phyloP scores from a whole-genome alignment of 179 eudicot genomes.

The Drosera spatulata region DNA sequence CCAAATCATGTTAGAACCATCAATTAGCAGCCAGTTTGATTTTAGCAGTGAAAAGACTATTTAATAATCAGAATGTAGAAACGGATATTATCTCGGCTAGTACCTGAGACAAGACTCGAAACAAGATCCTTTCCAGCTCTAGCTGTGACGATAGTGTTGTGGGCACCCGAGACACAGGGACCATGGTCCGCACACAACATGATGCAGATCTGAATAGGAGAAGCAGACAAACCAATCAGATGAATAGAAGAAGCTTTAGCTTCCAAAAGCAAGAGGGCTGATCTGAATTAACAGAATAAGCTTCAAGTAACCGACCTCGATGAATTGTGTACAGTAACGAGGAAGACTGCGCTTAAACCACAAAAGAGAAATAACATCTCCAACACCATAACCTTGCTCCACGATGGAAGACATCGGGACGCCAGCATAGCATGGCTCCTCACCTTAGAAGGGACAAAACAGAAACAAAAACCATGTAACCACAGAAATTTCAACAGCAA shows the following conservation, averaged over 20 bases:
- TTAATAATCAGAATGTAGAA: neutral
- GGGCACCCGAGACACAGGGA: slow-evolving; percentile 99
- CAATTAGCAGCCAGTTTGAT: neutral
- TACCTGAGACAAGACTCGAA: slow-evolving; percentile 97
- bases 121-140: slow-evolving; percentile 99
- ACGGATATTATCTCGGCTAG: neutral
- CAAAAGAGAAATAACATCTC: slow-evolving; percentile 93
- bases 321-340: slow-evolving; percentile 89
- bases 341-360: slow-evolving; percentile 99
- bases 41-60: neutral
- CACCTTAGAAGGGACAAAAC: slow-evolving; percentile 40
- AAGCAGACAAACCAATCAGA: neutral
- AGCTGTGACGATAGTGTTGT: slow-evolving; percentile 95
- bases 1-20: neutral
- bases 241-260: neutral
- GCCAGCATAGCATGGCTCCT: slow-evolving; percentile 96
- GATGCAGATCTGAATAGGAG: slow-evolving; percentile 60
- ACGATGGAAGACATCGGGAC: slow-evolving; percentile 96
- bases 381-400: slow-evolving; percentile 91
- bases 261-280: neutral
- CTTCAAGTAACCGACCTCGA: slow-evolving; percentile 45
- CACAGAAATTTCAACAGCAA: neutral
- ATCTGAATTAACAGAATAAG: neutral
- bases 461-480: neutral
- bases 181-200: slow-evolving; percentile 99